Base-by-base conservation (phyloP, 2,329 filamentous ascomycete genomes). In the Thielaviopsis musarum region DNA sequence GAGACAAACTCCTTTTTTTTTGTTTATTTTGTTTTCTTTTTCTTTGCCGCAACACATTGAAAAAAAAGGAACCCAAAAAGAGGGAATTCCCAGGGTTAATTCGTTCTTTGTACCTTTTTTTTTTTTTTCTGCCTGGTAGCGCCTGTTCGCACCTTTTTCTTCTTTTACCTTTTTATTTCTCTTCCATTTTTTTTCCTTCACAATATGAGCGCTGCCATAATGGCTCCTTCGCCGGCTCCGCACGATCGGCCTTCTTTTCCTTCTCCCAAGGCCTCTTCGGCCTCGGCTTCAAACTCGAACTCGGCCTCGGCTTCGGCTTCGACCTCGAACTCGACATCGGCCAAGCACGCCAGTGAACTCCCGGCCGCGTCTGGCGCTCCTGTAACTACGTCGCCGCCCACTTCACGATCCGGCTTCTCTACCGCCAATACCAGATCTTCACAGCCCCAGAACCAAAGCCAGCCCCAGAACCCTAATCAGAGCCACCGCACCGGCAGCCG, bases 171-270 rank as follows among this genome's bases (percentile, higher is more conserved):
- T 28, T 28, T 21, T 22, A 24, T 45, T 55, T 54, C 38, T 54
- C 26, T 56, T 56, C 19, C 24, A 28, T 21, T 34, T 30, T 21
- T 28, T 30, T 24, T 30, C 59, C 28, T 22, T 59, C 54, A 41
- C 70, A 83, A 66, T 69, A 85, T 85, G 82, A 84, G 81, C 74
- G 76, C 82, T 69, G 81, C 80, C 71, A 78, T 84, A 69, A 84
- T 84, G 82, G 81, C 79, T 68, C 81, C 81, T 65, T 84, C 82
- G 69, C 82, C 81, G 67, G 81, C 81, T 72, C 81, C 81, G 65
- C 81, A 84, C 70, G 81, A 84, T 69, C 75, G 81, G 69, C 73
- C 79, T 61, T 74, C 76, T n/a, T 80, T 78, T 65, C 71, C 60
- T 56, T 56, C 76, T 67, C 74, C 60, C 38, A 54, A 53, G 38